phyloP scores from a whole-genome alignment of 176 grass and related monocot genomes.

The Ensete glaucum region DNA sequence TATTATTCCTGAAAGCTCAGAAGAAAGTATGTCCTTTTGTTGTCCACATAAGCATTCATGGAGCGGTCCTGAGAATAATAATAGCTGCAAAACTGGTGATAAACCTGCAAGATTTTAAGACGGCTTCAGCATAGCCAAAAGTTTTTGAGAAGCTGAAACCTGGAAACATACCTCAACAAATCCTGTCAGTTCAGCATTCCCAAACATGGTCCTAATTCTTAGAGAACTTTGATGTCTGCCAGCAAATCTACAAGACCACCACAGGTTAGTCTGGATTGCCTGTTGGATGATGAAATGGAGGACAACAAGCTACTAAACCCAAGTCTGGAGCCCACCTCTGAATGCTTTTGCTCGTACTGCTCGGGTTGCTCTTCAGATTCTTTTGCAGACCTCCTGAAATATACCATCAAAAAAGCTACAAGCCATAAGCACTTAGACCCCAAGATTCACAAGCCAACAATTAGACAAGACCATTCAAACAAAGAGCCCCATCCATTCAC shows the following conservation, averaged over 20 bases:
- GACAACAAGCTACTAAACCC: not conserved
- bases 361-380: conserved; percentile 4
- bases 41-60: not conserved
- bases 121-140: not conserved
- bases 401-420: not conserved
- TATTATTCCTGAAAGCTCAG: not conserved
- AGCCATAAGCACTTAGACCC: not conserved
- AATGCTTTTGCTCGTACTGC: not conserved
- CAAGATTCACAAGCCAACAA: not conserved
- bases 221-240: not conserved
- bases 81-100: not conserved
- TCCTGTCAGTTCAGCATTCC: not conserved
- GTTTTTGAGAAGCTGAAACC: not conserved
- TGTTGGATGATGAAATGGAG: not conserved
- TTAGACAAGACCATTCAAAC: not conserved
- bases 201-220: not conserved
- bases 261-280: not conserved
- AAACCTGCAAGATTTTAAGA: not conserved
- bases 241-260: not conserved
- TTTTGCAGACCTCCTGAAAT: not conserved
- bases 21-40: not conserved
- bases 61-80: not conserved
- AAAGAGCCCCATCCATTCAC: not conserved
- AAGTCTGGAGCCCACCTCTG: not conserved
- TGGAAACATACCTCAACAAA: not conserved